phyloP scores from a whole-genome alignment of 352 stramenopile genomes.

The Globisporangium middletonii region DNA sequence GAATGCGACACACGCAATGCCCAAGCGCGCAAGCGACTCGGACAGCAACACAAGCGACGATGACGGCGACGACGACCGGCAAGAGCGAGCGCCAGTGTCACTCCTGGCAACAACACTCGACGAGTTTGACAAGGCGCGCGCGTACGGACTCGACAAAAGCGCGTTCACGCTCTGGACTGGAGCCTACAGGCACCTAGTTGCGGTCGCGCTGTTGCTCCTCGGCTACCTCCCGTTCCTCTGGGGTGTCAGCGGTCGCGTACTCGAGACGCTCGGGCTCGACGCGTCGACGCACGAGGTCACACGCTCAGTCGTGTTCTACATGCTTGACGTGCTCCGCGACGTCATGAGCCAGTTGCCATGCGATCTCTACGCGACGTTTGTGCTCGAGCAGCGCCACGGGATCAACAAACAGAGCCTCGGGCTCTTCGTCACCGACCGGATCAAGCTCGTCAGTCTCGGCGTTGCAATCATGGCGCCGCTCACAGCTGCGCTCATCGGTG shows the following conservation, averaged over 20 bases:
- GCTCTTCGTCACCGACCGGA: slow-evolving; percentile 94
- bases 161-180: slow-evolving; percentile 90
- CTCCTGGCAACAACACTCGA: slow-evolving; percentile 79
- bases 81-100: slow-evolving; percentile 21
- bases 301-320: slow-evolving; percentile 65
- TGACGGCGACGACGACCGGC: slow-evolving; percentile 14
- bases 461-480: slow-evolving; percentile 70
- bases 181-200: slow-evolving; percentile 81
- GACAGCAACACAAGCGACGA: slow-evolving; percentile 20
- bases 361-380: slow-evolving; percentile 92
- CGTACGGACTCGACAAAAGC: slow-evolving; percentile 96
- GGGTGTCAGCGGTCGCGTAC: slow-evolving; percentile 66
- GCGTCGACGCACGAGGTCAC: slow-evolving; percentile 73
- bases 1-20: slow-evolving; percentile 15
- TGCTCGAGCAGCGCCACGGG: slow-evolving; percentile 94
- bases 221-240: slow-evolving; percentile 94
- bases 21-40: slow-evolving; percentile 19
- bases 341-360: slow-evolving; percentile 59
- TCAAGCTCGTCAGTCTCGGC: slow-evolving; percentile 89
- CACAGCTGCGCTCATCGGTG: slow-evolving; percentile 47
- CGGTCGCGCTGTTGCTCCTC: slow-evolving; percentile 81
- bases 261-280: slow-evolving; percentile 50
- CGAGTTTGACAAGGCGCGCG: slow-evolving; percentile 92
- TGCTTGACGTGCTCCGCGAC: slow-evolving; percentile 56
- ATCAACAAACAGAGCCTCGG: slow-evolving; percentile 97